A percentile compares a stretch with the other conserved stretches of the same genome.
These are phyloP conservation scores for Yamadazyma jaroonii DNA, from an alignment of 1,139 yeast species.

Conservation along the genomic window DNA sequence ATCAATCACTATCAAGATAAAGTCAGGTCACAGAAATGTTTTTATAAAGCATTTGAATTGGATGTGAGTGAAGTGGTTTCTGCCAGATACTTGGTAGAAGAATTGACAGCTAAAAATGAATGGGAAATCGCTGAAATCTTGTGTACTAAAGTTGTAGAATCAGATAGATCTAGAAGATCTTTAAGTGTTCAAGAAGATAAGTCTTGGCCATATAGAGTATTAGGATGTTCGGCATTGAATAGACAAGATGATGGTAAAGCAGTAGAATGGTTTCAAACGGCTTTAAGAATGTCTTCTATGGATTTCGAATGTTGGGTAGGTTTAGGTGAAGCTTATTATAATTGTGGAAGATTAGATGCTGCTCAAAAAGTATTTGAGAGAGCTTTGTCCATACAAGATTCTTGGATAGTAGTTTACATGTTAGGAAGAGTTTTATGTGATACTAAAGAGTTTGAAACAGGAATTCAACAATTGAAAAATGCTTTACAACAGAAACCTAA, in stretches of 20 bases:
- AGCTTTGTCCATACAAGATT: constrained; percentile 45
- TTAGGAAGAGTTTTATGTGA: constrained; percentile 59
- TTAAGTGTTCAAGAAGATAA: constrained; percentile 42
- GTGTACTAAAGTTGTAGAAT: constrained; percentile 59
- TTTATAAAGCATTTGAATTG: constrained; percentile 84
- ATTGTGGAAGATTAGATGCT: constrained; percentile 84
- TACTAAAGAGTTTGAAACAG: constrained; percentile 38
- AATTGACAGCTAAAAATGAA: constrained; percentile 62
- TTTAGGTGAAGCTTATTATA: constrained; percentile 85
- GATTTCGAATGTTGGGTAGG: constrained; percentile 91
- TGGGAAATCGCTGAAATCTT: constrained; percentile 86
- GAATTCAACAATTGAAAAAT: constrained; percentile 26
- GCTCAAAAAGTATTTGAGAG: constrained; percentile 77
- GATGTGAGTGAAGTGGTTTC: constrained; percentile 75
- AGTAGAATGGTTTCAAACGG: constrained; percentile 84
- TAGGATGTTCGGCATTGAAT: constrained; percentile 79
- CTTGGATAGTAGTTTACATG: constrained; percentile 64
- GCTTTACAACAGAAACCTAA: constrained; percentile 45
- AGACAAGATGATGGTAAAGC: constrained; percentile 74
- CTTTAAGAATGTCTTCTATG: constrained; percentile 62
- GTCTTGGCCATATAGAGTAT: constrained; percentile 84
- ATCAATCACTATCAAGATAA: constrained; percentile 54
- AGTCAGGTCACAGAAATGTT: constrained; percentile 79
- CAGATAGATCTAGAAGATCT: constrained; percentile 56
- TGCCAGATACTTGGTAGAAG: constrained; percentile 68